Evolutionary conservation across 2,329 filamentous ascomycete genomes (phyloP).

Genomic region (Hortaea werneckii): DNA sequence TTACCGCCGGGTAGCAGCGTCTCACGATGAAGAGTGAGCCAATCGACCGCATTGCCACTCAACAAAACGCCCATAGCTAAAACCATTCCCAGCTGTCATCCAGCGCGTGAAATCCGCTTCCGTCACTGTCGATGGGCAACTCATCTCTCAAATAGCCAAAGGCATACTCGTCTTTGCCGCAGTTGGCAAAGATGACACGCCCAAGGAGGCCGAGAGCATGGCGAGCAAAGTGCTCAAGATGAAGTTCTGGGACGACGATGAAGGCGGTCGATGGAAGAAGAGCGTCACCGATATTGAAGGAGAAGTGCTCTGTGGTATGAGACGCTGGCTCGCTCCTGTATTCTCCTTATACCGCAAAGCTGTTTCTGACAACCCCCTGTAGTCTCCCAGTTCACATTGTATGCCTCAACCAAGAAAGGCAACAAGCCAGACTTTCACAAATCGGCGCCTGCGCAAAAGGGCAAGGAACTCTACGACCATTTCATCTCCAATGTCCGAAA

Average conservation of each 20-base stretch:
- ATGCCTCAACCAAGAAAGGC: constrained; percentile 89
- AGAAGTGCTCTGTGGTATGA: constrained; percentile 81
- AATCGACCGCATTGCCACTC: neutral
- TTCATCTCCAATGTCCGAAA: constrained; percentile 70
- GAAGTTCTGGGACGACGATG: constrained; percentile 79
- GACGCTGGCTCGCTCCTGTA: neutral
- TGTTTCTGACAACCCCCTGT: constrained; percentile 6
- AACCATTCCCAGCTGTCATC: constrained; percentile 57
- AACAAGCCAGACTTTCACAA: constrained; percentile 92
- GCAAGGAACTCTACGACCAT: constrained; percentile 69
- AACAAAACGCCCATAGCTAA: neutral
- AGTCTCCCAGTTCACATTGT: constrained; percentile 95
- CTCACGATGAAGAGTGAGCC: constrained; percentile 32
- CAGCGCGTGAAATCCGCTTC: constrained; percentile 92
- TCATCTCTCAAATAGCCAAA: constrained; percentile 83
- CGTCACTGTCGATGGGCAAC: constrained; percentile 82
- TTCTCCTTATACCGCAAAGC: neutral
- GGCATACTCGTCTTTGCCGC: constrained; percentile 87
- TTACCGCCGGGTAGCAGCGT: too few relatives aligned
- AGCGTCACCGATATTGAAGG: constrained; percentile 80
- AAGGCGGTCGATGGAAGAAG: constrained; percentile 79
- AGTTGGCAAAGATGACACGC: constrained; percentile 79
- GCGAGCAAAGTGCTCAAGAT: constrained; percentile 81
- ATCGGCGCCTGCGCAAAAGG: constrained; percentile 67
- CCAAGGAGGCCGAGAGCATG: constrained; percentile 75